Conservation (phyloP, 2,329 filamentous ascomycete species). For the Botrytis porri region DNA sequence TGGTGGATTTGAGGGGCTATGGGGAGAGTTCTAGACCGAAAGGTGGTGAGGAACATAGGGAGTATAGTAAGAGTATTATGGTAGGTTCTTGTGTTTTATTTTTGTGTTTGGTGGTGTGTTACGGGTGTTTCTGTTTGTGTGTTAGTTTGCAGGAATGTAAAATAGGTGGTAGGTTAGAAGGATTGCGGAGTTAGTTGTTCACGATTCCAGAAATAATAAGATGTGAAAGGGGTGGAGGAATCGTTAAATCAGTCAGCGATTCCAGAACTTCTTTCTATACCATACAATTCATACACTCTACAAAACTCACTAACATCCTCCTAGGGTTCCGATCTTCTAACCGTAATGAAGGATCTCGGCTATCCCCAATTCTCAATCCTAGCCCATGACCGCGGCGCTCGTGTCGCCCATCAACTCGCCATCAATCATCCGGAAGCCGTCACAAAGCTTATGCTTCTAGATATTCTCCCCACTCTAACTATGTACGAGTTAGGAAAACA, state of each 20-base stretch:
- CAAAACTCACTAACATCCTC: neutral
- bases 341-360: constrained; percentile 46
- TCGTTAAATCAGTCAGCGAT: no score
- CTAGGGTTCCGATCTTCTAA: constrained; percentile 41
- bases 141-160: no score
- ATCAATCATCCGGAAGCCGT: constrained; percentile 42
- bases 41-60: constrained; percentile 12
- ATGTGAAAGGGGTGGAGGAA: neutral
- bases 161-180: neutral
- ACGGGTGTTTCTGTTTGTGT: neutral
- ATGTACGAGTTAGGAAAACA: constrained; percentile 49
- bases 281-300: neutral
- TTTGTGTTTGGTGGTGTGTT: neutral
- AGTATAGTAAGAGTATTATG: constrained; percentile 50
- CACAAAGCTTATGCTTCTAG: constrained; percentile 45
- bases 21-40: constrained; percentile 49
- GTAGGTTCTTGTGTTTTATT: constrained; percentile 32
- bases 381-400: constrained; percentile 56
- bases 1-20: constrained; percentile 52
- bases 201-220: neutral
- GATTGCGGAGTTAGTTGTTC: rapidly evolving
- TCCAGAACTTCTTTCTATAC: neutral
- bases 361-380: constrained; percentile 47
- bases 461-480: constrained; percentile 54
- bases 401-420: constrained; percentile 53